Evolutionary conservation across 495 filamentous ascomycete species (phyloP).

Genomic region (Lasiosphaeria hispida): DNA sequence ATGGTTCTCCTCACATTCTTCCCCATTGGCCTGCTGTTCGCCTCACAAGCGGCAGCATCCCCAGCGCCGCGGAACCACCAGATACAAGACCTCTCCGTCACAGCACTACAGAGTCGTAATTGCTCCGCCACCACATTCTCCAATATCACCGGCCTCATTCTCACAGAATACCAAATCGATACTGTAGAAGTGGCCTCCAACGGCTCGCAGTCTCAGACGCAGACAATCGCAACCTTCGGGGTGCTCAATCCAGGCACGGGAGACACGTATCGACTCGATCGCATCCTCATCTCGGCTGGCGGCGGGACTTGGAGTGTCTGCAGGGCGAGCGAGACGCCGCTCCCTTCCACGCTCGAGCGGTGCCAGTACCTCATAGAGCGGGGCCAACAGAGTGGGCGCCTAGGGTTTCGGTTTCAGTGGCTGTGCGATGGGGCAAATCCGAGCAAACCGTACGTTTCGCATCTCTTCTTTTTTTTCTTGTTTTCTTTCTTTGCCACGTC

Average conservation of each 20-base stretch:
- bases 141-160: no score
- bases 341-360: not conserved
- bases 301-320: slow-evolving; percentile 6
- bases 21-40: not conserved
- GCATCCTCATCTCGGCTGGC: slow-evolving; percentile 11
- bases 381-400: not conserved
- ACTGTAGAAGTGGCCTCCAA: no score
- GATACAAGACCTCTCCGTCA: not conserved
- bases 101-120: not conserved
- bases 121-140: no score
- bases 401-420: slow-evolving; percentile 28
- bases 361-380: slow-evolving; percentile 23
- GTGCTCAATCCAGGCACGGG: slow-evolving; percentile 22
- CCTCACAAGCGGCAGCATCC: slow-evolving; percentile 5
- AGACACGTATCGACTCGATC: slow-evolving; percentile 12
- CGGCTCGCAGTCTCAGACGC: not conserved
- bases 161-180: no score
- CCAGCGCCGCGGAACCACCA: not conserved
- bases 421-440: slow-evolving; percentile 29
- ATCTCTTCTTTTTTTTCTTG: not conserved
- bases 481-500: not conserved
- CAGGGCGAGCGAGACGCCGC: slow-evolving; percentile 2
- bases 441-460: slow-evolving; percentile 20
- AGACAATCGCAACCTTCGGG: slow-evolving; percentile 12
- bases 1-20: slow-evolving; percentile 6